phyloP scores from a whole-genome alignment of 75 land plant genomes.

The Sequoiadendron giganteum region DNA sequence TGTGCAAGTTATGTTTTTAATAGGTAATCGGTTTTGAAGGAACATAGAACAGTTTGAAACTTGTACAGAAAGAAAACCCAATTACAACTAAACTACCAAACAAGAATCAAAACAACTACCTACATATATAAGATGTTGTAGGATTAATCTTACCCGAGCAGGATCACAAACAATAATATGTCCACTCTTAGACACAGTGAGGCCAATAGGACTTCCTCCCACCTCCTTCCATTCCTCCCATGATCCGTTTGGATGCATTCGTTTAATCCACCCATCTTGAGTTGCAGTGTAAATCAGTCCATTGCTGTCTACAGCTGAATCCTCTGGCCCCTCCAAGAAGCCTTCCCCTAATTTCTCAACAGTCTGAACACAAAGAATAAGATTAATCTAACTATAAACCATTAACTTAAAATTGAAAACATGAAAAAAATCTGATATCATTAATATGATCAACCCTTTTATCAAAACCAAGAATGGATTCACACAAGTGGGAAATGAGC shows the following conservation, averaged over 20 bases:
- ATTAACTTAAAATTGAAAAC: neutral
- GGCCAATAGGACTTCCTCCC: constrained; percentile 43
- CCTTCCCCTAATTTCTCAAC: constrained; percentile 59
- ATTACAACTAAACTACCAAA: no score
- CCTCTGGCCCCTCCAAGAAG: constrained; percentile 47
- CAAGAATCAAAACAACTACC: no score
- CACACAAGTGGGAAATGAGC: neutral
- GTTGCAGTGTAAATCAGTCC: constrained; percentile 52
- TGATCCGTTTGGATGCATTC: constrained; percentile 31
- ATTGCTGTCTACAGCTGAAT: constrained; percentile 32
- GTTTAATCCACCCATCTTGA: constrained; percentile 77
- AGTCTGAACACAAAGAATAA: constrained; percentile 12
- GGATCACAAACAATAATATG: constrained; percentile 62
- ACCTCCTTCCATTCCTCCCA: constrained; percentile 57
- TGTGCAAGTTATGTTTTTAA: no score
- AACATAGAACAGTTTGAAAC: no score
- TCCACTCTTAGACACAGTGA: constrained; percentile 33
- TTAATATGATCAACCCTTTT: neutral
- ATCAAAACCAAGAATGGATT: neutral
- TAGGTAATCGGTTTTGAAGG: no score
- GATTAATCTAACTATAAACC: neutral
- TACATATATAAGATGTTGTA: no score
- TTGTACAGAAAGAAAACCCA: no score
- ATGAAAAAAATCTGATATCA: neutral
- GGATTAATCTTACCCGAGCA: constrained; percentile 19